Conservation (phyloP, 441 rosid genomes). For the Brassica hybrid region DNA sequence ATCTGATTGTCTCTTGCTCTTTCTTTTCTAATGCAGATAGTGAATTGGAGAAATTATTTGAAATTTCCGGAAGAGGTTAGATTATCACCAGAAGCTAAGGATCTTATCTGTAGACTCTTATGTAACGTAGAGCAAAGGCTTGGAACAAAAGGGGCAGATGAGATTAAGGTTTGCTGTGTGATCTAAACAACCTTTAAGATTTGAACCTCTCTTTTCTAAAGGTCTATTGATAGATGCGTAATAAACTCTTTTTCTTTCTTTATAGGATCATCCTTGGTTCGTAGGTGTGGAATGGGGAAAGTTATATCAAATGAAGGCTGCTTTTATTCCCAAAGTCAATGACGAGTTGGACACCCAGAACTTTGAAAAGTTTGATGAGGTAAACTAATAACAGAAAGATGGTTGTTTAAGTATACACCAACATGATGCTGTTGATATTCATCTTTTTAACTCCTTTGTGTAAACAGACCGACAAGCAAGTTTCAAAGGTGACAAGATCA, state of each 20-base stretch:
- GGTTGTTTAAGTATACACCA: not conserved
- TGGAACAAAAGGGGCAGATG: slow-evolving; percentile 89
- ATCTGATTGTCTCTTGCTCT: not conserved
- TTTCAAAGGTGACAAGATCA: slow-evolving; percentile 67
- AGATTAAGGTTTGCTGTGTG: slow-evolving; percentile 75
- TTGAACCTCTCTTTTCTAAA: slow-evolving; percentile 16
- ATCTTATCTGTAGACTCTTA: slow-evolving; percentile 81
- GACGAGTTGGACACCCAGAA: slow-evolving; percentile 95
- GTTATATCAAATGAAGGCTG: slow-evolving; percentile 88
- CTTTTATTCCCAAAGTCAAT: slow-evolving; percentile 93
- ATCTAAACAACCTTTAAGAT: slow-evolving; percentile 45
- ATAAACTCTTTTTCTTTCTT: slow-evolving; percentile 26
- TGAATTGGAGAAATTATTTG: slow-evolving; percentile 90
- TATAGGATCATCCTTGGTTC: slow-evolving; percentile 90
- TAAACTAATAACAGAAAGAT: slow-evolving; percentile 33
- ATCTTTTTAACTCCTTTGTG: slow-evolving; percentile 28
- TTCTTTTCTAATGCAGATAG: slow-evolving; percentile 64
- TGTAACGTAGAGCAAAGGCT: slow-evolving; percentile 92
- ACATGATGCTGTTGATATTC: slow-evolving; percentile 3
- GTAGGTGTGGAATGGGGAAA: slow-evolving; percentile 82
- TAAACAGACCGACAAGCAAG: slow-evolving; percentile 72
- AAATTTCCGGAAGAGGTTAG: slow-evolving; percentile 96
- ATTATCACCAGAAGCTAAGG: slow-evolving; percentile 88
- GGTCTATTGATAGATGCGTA: not conserved
- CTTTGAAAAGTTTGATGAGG: slow-evolving; percentile 98